A percentile compares a stretch with the other conserved stretches of the same genome.
Evolutionary conservation across 805 yeast genomes (phyloP).

Genomic region (Nakazawaea ambrosiae): DNA sequence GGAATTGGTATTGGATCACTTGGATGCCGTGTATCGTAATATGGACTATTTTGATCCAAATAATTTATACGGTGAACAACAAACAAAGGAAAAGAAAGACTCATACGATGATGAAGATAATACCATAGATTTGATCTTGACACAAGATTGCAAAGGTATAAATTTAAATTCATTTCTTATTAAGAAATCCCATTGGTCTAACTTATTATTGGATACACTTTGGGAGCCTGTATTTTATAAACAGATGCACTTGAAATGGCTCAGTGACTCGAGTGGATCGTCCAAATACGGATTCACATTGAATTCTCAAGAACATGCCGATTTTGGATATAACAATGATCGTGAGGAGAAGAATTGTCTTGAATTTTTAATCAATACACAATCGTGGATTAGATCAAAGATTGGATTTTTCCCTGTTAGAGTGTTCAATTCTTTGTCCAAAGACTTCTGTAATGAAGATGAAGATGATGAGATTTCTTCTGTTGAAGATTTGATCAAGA

Average conservation of each 20-base stretch:
- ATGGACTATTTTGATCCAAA: conserved; percentile 30
- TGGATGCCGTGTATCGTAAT: conserved; percentile 25
- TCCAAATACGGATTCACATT: conserved; percentile 22
- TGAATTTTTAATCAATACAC: conserved; percentile 29
- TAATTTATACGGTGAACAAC: conserved; percentile 21
- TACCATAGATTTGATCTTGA: conserved; percentile 28
- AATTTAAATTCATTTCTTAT: conserved; percentile 32
- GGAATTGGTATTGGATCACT: conserved; percentile 24
- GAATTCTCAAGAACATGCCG: conserved; percentile 20
- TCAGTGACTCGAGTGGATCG: conserved; percentile 17
- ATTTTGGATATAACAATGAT: conserved; percentile 30
- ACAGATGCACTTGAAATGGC: conserved; percentile 27
- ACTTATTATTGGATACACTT: conserved; percentile 27
- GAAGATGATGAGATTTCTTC: conserved; percentile 18
- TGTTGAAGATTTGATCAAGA: conserved; percentile 14
- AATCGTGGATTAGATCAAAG: conserved; percentile 32
- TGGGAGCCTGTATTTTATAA: conserved; percentile 35
- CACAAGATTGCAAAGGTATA: conserved; percentile 37
- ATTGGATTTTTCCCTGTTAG: conserved; percentile 32
- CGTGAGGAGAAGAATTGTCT: conserved; percentile 32
- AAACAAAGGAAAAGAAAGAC: conserved; percentile 14
- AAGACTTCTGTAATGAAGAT: conserved; percentile 28
- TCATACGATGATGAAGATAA: conserved; percentile 19
- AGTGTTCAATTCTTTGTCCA: conserved; percentile 28
- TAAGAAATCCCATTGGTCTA: conserved; percentile 31